phyloP scores from a whole-genome alignment of 176 grass and related monocot species.

The Avena eriantha region DNA sequence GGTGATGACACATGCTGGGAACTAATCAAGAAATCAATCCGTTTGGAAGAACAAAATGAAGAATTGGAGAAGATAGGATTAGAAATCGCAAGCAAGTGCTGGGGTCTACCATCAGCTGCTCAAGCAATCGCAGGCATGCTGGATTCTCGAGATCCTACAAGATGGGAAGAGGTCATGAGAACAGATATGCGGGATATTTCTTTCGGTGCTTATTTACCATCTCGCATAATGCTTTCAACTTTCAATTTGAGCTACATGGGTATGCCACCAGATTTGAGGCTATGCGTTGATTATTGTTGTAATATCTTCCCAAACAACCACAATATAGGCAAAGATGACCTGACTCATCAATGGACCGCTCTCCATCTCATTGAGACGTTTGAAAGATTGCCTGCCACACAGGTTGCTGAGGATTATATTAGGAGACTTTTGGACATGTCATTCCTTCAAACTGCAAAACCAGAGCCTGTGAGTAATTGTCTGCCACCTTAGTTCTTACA shows the following conservation, averaged over 20 bases:
- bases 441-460: neutral
- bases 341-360: neutral
- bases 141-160: neutral
- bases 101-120: neutral
- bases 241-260: neutral
- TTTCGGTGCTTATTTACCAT: too few species aligned
- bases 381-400: neutral
- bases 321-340: neutral
- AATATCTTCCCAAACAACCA: neutral
- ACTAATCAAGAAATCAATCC: neutral
- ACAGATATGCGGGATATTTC: neutral
- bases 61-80: neutral
- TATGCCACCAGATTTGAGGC: neutral
- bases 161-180: neutral
- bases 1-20: neutral
- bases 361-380: neutral
- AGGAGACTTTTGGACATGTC: neutral
- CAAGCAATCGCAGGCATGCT: accelerated
- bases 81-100: neutral
- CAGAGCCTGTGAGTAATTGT: neutral
- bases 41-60: neutral
- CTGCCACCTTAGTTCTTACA: neutral
- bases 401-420: neutral
- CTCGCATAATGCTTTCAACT: too few species aligned
- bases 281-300: neutral